Evolutionary conservation across 1,284 basidiomycete species (phyloP), one percentile per base, ranked within the genome.

Genomic region (Kalmanozyma brasiliensis): DNA sequence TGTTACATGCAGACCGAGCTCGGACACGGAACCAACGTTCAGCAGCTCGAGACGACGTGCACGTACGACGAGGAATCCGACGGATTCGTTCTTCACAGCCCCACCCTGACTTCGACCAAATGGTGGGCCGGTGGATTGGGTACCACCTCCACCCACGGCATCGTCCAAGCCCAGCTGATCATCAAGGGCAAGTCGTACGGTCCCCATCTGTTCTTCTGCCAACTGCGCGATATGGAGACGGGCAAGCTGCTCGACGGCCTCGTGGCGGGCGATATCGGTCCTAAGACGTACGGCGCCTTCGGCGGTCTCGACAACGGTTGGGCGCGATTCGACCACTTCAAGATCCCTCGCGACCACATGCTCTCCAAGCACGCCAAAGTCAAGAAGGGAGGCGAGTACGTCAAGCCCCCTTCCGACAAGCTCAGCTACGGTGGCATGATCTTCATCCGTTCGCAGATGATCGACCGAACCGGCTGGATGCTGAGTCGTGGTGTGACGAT

Each of bases 41-140:
- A 74, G 32, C 63, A 55, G 4, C 84, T 93, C 24, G 91, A 93
- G 82, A 92, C 91, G 0, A 91, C 89, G 0, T 90, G 90, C 6
- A 91, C 89, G 0, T 93, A 88, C 81, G 84, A 90, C 30, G 86
- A 87, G 0, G 85, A 86, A n/a, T 87, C 86, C 0, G 84, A 87
- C 58, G 88, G 90, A 74, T 92, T 92, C 68, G 87, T 90, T 52
- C 87, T 93, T 32, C 85, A 92, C 79, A 90, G 89, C 0, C 91
- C 91, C 0, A 89, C 89, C 0, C 76, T 91, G 41, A 91, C 90
- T 2, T 89, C 89, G 49, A 88, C 86, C 52, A 93, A 93, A 79
- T 93, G 91, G 91, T 93, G 91, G 91, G 76, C 76, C 2, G 78
- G 91, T 88, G 14, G 88, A 0, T 83, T 90, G 8, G 91, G 89